phyloP scores from a whole-genome alignment of 495 filamentous ascomycete species.

The Astrothelium subdiscretum region DNA sequence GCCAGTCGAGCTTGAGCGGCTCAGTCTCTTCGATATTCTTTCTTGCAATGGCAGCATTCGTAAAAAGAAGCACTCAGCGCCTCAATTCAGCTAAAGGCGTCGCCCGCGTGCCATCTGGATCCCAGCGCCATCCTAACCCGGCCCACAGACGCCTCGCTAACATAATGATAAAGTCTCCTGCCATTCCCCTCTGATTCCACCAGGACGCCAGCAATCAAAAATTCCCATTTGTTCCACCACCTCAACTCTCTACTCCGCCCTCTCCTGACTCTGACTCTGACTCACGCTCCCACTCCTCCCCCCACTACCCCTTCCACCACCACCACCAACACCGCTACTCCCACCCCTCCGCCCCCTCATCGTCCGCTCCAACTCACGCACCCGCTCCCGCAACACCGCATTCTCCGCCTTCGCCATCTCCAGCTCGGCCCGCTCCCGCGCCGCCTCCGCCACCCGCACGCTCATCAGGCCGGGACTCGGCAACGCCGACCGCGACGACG shows the following conservation, averaged over 20 bases:
- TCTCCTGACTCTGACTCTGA: background rate
- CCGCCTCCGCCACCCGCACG: conserved; percentile 59
- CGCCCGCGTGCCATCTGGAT: too few species aligned
- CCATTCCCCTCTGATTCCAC: background rate
- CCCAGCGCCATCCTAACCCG: background rate
- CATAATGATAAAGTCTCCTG: background rate
- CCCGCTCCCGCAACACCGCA: conserved; percentile 57
- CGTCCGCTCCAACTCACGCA: conserved; percentile 58
- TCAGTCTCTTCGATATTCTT: too few species aligned
- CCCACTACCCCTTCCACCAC: too few species aligned
- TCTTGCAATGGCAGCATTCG: too few species aligned
- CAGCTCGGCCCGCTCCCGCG: conserved; percentile 55
- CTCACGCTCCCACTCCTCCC: conserved; percentile 1
- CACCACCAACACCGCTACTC: too few species aligned
- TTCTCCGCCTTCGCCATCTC: conserved; percentile 71
- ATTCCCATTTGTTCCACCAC: background rate
- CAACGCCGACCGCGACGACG: conserved; percentile 14
- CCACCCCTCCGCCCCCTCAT: background rate
- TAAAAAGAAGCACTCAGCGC: background rate
- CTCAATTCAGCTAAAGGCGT: too few species aligned
- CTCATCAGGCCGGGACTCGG: conserved; percentile 17
- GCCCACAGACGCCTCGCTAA: background rate
- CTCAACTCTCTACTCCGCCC: background rate
- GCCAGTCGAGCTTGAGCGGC: too few species aligned
- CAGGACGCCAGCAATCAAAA: background rate